These are phyloP conservation scores for Coniella vitis DNA, from an alignment of 2,329 filamentous ascomycete species.

Conservation along the genomic window DNA sequence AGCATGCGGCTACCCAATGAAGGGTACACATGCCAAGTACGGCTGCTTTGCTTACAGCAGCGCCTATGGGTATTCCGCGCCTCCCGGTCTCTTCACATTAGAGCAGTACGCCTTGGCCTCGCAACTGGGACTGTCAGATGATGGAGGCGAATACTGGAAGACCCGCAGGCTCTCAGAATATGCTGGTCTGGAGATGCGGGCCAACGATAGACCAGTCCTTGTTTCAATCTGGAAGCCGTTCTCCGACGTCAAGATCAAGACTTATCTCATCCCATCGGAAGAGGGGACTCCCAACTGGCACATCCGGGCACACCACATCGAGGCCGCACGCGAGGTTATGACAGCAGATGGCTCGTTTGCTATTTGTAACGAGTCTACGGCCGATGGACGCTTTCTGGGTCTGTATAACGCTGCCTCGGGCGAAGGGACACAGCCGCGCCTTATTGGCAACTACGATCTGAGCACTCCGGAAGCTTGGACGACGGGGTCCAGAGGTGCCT, in stretches of 20 bases:
- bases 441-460: conserved; percentile 56
- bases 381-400: conserved; percentile 43
- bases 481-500: conserved; percentile 44
- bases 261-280: conserved; percentile 57
- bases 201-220: conserved; percentile 50
- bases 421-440: conserved; percentile 47
- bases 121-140: conserved; percentile 69
- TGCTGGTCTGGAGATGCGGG: conserved; percentile 50
- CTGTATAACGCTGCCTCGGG: conserved; percentile 36
- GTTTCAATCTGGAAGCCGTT: conserved; percentile 67
- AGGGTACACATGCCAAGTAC: conserved; percentile 76
- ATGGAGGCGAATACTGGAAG: conserved; percentile 74
- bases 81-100: conserved; percentile 66
- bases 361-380: conserved; percentile 48
- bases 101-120: conserved; percentile 72
- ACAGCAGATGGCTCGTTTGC: conserved; percentile 72
- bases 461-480: conserved; percentile 47
- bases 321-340: conserved; percentile 54
- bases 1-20: conserved; percentile 76
- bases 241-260: conserved; percentile 58
- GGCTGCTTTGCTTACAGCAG: conserved; percentile 73
- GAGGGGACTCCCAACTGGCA: conserved; percentile 61
- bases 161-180: conserved; percentile 62
- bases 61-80: conserved; percentile 70
- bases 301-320: conserved; percentile 56